Evolutionary conservation across 1,284 basidiomycete genomes (phyloP).

Genomic region (Microbotryum violaceum): DNA sequence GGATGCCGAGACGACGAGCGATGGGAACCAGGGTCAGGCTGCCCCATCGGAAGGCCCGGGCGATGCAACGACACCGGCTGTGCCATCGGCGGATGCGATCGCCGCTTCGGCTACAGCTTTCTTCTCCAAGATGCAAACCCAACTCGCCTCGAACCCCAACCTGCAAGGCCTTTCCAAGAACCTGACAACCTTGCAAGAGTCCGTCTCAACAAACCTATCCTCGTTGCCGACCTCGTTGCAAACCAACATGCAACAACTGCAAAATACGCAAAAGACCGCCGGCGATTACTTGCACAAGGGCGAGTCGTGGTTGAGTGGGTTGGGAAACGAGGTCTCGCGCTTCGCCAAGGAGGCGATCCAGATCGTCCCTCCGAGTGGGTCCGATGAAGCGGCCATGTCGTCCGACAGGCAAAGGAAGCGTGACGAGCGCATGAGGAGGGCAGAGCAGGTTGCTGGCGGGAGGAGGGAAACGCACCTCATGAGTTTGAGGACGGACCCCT

Average conservation of each 20-base stretch:
- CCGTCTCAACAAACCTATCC: conserved; percentile 14
- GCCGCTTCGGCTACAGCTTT: conserved; percentile 30
- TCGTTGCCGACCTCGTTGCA: conserved; percentile 8
- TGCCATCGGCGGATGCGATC: conserved; percentile 2
- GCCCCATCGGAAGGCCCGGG: neutral
- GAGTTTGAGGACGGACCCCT: conserved; percentile 65
- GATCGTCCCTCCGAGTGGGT: conserved; percentile 62
- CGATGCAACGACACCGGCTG: conserved; percentile 1
- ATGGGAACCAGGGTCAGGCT: neutral
- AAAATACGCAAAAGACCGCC: conserved; percentile 20
- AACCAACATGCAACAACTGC: conserved; percentile 21
- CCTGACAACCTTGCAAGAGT: conserved; percentile 7
- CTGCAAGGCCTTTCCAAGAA: conserved; percentile 16
- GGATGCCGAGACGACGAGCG: neutral
- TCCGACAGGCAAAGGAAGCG: conserved; percentile 23
- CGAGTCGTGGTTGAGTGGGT: conserved; percentile 30
- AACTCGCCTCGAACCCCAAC: conserved; percentile 18
- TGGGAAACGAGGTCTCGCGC: conserved; percentile 23
- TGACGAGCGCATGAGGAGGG: conserved; percentile 39
- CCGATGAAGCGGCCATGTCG: conserved; percentile 24
- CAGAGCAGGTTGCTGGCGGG: conserved; percentile 51
- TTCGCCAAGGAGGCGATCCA: conserved; percentile 66
- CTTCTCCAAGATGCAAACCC: conserved; percentile 24
- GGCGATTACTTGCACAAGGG: conserved; percentile 34
- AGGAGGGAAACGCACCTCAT: conserved; percentile 71